Base-by-base conservation (phyloP, 2,329 filamentous ascomycete species). In the Talaromyces rugulosus region DNA sequence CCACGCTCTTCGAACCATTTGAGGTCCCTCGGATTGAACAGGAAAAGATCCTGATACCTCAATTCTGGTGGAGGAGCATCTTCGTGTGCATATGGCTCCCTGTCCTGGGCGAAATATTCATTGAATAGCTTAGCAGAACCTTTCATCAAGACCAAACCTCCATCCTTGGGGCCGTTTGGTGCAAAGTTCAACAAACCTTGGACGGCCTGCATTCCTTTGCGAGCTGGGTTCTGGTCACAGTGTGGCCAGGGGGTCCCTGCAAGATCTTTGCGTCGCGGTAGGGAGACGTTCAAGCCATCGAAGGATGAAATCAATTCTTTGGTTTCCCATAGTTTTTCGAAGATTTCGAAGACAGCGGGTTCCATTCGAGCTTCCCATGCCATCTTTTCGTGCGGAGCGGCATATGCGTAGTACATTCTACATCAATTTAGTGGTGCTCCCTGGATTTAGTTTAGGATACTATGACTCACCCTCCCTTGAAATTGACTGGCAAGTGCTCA, bases 141-240 rank as follows among this genome's bases (percentile, higher is more conserved):
- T 42, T 75, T 74, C 70, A 80, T 75, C 11, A 81, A 66, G 23
- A 81, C 71, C 28, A 82, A 64, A 3, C 78, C 79, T 14, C 79
- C 79, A 56, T 82, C 80, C 4, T 79, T 69, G 2, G 72, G 72
- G 1, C 79, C 79, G 53, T 77, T 77, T 4, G 77, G 78, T 14
- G 73, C 69, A 9, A 74, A 74, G 65, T 80, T 81, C 1, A 80
- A 62, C n/a, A 81, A 66, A 0, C 79, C 79, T 40, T 81, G 78
- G 0, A 80, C 74, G 16, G 50, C 52, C 30, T 72, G 73, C 53
- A 62, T 47, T 4, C 75, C 77, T 60, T 77, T 77, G 3, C 74
- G 68, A 7, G 71, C 63, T 0, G 73, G 77, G 18, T 69, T 72
- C 63, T 80, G 76, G 65, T 80, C 78, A 50, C 73, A 70, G 62